Evolutionary conservation across 2,329 filamentous ascomycete species (phyloP).

Genomic region (Diatrype stigma): DNA sequence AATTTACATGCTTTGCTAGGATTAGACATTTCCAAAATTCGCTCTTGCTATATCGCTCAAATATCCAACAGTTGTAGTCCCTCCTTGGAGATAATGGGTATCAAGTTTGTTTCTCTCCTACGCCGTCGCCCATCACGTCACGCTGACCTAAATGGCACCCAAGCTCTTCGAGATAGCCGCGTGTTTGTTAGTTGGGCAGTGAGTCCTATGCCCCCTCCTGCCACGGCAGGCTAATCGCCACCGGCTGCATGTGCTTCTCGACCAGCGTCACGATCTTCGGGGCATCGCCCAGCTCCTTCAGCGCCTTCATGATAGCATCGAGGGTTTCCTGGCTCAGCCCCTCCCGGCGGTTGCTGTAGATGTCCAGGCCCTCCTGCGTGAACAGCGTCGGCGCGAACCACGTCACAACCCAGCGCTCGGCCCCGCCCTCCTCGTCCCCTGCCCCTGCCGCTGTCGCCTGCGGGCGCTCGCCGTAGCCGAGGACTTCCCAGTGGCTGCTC

Average conservation of each 20-base stretch:
- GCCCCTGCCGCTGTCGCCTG: conserved; percentile 31
- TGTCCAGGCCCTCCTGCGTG: conserved; percentile 75
- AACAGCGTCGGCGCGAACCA: conserved; percentile 83
- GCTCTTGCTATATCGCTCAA: too few species aligned
- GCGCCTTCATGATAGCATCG: conserved; percentile 48
- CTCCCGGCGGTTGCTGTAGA: conserved; percentile 63
- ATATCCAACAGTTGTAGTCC: too few species aligned
- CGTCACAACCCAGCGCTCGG: conserved; percentile 71
- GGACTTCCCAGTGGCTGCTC: conserved; percentile 73
- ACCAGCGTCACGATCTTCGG: conserved; percentile 50
- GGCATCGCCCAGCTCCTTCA: conserved; percentile 51
- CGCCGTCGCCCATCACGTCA: too few species aligned
- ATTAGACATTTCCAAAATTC: too few species aligned
- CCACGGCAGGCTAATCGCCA: conserved; percentile 52
- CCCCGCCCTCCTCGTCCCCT: conserved; percentile 24
- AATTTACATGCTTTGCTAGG: not conserved
- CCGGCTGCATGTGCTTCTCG: conserved; percentile 44
- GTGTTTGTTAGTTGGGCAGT: not conserved
- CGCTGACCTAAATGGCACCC: too few species aligned
- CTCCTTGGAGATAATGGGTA: too few species aligned
- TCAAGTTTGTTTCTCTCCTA: too few species aligned
- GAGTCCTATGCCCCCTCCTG: conserved; percentile 23
- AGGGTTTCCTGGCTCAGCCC: conserved; percentile 58
- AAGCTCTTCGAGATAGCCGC: too few species aligned
- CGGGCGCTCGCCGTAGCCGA: conserved; percentile 64